Percentiles rank a stretch among this genome's conserved stretches.
These are phyloP conservation scores for Dothideomycetidae sp. DNA, from an alignment of 2,329 filamentous ascomycete genomes.

Conservation along the genomic window DNA sequence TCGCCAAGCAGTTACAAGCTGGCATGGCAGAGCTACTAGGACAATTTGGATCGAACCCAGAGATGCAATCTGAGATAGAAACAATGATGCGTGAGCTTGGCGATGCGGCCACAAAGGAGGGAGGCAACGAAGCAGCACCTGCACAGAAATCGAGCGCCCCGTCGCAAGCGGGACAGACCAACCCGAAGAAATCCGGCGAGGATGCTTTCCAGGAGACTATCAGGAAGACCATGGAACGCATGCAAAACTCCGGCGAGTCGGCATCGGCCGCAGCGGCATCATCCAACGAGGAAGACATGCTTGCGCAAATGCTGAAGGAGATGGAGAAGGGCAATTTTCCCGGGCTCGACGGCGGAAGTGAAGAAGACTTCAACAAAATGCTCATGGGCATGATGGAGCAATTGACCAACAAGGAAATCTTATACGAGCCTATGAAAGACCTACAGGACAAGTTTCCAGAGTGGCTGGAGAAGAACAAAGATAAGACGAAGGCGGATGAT, in stretches of 20 bases:
- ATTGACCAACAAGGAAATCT: slow-evolving; percentile 91
- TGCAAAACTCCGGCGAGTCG: slow-evolving; percentile 77
- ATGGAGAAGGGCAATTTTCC: slow-evolving; percentile 51
- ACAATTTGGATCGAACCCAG: slow-evolving; percentile 45
- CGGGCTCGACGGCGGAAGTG: slow-evolving; percentile 38
- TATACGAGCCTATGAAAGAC: slow-evolving; percentile 99
- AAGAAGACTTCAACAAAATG: slow-evolving; percentile 89
- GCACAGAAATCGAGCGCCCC: slow-evolving; percentile 14
- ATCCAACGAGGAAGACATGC: slow-evolving; percentile 57
- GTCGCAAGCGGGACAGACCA: slow-evolving; percentile 13
- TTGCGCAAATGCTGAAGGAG: slow-evolving; percentile 85
- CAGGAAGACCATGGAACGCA: slow-evolving; percentile 83
- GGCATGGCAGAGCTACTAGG: slow-evolving; percentile 77
- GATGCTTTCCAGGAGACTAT: slow-evolving; percentile 78
- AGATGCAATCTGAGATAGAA: slow-evolving; percentile 68
- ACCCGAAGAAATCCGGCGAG: slow-evolving; percentile 7
- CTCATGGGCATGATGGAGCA: slow-evolving; percentile 98
- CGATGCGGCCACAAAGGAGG: slow-evolving; percentile 22
- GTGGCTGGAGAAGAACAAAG: slow-evolving; percentile 71
- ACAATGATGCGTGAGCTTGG: slow-evolving; percentile 59
- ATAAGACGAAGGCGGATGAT: slow-evolving; percentile 52
- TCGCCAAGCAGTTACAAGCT: slow-evolving; percentile 72
- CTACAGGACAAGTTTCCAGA: slow-evolving; percentile 79
- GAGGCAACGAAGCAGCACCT: slow-evolving; percentile 14
- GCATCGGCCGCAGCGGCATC: slow-evolving; percentile 49